Evolutionary conservation across 2,329 filamentous ascomycete species (phyloP).

Genomic region (Madurella fahalii): DNA sequence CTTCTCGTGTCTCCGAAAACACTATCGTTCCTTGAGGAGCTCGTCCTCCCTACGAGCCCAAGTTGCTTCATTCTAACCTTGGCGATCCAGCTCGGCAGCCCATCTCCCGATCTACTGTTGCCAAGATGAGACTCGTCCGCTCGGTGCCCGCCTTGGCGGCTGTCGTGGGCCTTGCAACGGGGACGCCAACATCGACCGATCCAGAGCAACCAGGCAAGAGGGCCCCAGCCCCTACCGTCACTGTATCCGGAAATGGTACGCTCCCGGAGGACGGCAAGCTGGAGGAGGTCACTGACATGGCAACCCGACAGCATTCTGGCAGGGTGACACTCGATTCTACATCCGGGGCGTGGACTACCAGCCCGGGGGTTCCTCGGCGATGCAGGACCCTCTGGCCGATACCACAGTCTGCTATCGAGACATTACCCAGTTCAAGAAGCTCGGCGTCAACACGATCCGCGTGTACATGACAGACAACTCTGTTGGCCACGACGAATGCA

Average conservation of each 20-base stretch:
- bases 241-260: slow-evolving; percentile 55
- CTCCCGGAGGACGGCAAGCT: neutral
- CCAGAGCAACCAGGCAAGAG: slow-evolving; percentile 48
- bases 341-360: slow-evolving; percentile 60
- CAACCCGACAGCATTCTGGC: slow-evolving; percentile 48
- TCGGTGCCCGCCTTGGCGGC: slow-evolving; percentile 48
- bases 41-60: no score
- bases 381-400: slow-evolving; percentile 73
- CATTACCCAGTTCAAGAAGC: slow-evolving; percentile 73
- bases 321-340: slow-evolving; percentile 52
- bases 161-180: slow-evolving; percentile 38
- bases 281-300: slow-evolving; percentile 19
- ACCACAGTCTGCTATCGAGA: slow-evolving; percentile 68
- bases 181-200: slow-evolving; percentile 48
- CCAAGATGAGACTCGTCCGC: slow-evolving; percentile 22
- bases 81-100: slow-evolving; percentile 11
- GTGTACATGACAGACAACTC: slow-evolving; percentile 93
- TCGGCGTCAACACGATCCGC: slow-evolving; percentile 87
- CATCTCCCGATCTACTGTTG: neutral
- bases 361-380: slow-evolving; percentile 54
- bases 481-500: slow-evolving; percentile 75
- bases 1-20: neutral
- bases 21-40: no score
- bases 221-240: slow-evolving; percentile 46
- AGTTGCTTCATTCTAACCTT: neutral